phyloP scores from a whole-genome alignment of 805 yeast species.

The Myxozyma neglecta region DNA sequence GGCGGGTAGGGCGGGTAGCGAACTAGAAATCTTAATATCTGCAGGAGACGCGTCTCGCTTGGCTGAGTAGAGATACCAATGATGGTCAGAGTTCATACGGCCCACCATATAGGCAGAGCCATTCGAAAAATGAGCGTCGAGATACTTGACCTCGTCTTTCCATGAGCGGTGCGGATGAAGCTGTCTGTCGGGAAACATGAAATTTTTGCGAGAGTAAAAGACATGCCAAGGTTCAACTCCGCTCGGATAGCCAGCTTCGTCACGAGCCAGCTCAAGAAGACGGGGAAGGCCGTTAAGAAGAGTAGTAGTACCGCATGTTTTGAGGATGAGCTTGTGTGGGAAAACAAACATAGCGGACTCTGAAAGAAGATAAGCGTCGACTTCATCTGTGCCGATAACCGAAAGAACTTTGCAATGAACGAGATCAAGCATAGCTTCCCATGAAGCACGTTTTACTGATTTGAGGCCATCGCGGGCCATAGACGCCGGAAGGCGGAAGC shows the following conservation, averaged over 20 bases:
- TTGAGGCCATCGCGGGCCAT: constrained; percentile 50
- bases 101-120: constrained; percentile 79
- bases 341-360: constrained; percentile 91
- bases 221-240: constrained; percentile 55
- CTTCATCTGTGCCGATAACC: constrained; percentile 58
- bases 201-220: constrained; percentile 86
- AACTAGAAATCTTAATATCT: not conserved
- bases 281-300: constrained; percentile 73
- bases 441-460: constrained; percentile 60
- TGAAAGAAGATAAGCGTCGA: constrained; percentile 83
- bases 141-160: constrained; percentile 72
- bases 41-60: constrained; percentile 19
- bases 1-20: not conserved
- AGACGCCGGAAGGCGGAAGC: constrained; percentile 44
- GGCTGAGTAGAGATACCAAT: constrained; percentile 72
- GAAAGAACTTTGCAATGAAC: constrained; percentile 90
- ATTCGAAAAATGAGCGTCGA: constrained; percentile 62
- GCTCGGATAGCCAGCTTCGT: constrained; percentile 46
- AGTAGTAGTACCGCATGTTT: constrained; percentile 96
- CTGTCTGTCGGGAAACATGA: constrained; percentile 90
- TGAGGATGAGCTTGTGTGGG: constrained; percentile 78
- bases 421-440: constrained; percentile 72
- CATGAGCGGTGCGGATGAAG: constrained; percentile 78
- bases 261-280: constrained; percentile 54
- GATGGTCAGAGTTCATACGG: constrained; percentile 70